These are phyloP conservation scores for Microdochium trichocladiopsis DNA, from an alignment of 2,329 filamentous ascomycete genomes.

Conservation along the genomic window DNA sequence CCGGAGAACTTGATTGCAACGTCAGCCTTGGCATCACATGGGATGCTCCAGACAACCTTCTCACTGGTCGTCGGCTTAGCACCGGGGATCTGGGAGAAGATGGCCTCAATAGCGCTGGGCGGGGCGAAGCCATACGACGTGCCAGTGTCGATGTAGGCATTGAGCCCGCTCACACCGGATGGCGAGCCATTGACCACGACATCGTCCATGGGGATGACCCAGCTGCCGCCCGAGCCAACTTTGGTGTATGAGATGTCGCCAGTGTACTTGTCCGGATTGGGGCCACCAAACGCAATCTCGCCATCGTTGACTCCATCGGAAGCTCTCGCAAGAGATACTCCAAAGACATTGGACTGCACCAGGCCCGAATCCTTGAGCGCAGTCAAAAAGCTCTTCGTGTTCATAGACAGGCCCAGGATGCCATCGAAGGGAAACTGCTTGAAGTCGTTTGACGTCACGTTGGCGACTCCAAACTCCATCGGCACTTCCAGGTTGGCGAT, in stretches of 20 bases:
- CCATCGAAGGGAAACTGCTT: conserved; percentile 77
- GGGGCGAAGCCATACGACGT: conserved; percentile 76
- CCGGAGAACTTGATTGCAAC: conserved; percentile 64
- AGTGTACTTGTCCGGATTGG: conserved; percentile 58
- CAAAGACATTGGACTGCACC: conserved; percentile 59
- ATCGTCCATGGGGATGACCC: conserved; percentile 67
- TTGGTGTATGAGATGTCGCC: conserved; percentile 63
- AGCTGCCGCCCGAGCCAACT: conserved; percentile 43
- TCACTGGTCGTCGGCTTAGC: conserved; percentile 24
- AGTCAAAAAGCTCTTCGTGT: conserved; percentile 61
- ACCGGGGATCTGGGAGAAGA: conserved; percentile 63
- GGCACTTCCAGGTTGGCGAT: conserved; percentile 59
- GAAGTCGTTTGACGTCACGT: conserved; percentile 67
- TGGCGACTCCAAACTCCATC: conserved; percentile 67
- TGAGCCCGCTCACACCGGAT: conserved; percentile 45
- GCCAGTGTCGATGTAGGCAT: conserved; percentile 76
- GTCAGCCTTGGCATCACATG: conserved; percentile 58
- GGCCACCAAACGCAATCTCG: conserved; percentile 68
- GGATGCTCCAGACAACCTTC: conserved; percentile 38
- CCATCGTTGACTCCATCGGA: conserved; percentile 62
- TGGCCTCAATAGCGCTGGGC: conserved; percentile 51
- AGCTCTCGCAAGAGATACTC: conserved; percentile 62
- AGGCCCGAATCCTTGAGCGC: conserved; percentile 47
- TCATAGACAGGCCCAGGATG: conserved; percentile 71
- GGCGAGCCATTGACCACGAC: conserved; percentile 53